phyloP scores from a whole-genome alignment of 805 yeast species.

The Starmerella apis region DNA sequence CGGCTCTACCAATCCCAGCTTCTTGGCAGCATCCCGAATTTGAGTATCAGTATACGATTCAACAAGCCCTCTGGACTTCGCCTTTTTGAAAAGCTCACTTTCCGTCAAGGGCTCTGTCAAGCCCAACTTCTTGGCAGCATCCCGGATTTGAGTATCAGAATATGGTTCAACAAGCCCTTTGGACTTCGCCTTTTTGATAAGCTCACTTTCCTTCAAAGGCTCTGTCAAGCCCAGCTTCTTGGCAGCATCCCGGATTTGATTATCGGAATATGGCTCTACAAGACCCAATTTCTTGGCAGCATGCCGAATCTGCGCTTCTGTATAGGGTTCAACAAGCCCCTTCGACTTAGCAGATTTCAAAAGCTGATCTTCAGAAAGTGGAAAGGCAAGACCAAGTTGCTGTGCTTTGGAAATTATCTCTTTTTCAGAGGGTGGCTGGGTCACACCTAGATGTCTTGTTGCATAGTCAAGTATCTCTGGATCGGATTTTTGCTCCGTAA shows the following conservation, averaged over 20 bases:
- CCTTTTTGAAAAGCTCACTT: background rate
- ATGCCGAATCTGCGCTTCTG: background rate
- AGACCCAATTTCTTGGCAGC: conserved; percentile 11
- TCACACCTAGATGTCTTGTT: background rate
- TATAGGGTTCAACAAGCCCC: conserved; percentile 20
- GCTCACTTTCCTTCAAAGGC: conserved; percentile 12
- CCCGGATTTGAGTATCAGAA: conserved; percentile 8
- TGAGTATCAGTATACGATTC: conserved; percentile 16
- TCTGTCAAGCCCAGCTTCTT: background rate
- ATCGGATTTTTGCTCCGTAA: conserved; percentile 5
- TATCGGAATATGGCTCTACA: conserved; percentile 12
- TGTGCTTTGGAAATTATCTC: conserved; percentile 5
- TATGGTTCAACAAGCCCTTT: conserved; percentile 21
- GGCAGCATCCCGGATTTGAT: background rate
- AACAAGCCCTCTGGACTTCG: conserved; percentile 6
- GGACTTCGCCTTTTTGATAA: conserved; percentile 14
- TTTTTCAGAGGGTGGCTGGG: background rate
- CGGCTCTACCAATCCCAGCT: background rate
- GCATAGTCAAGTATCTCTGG: background rate
- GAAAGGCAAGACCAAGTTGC: conserved; percentile 17
- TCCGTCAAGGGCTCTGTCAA: background rate
- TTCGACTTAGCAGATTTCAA: conserved; percentile 14
- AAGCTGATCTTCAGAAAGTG: conserved; percentile 8
- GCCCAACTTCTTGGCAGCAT: background rate
- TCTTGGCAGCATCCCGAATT: background rate